Conservation (phyloP, 148 eudicot species). For the Cornus controversa region DNA sequence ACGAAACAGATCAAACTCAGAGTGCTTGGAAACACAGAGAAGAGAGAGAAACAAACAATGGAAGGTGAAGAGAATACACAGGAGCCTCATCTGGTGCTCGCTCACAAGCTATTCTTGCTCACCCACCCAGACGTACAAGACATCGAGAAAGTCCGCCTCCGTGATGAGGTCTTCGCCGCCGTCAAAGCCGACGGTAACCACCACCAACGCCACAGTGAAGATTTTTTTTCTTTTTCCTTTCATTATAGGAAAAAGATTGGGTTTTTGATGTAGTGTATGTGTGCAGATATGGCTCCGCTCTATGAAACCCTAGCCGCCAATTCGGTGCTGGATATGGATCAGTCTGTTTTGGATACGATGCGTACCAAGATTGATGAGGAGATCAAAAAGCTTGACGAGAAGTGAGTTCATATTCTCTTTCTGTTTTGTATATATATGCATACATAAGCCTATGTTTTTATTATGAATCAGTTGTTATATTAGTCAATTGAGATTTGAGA, state of each 20-base stretch:
- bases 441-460: no score
- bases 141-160: constrained; percentile 82
- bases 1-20: not conserved
- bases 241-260: no score
- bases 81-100: constrained; percentile 70
- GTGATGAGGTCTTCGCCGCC: constrained; percentile 58
- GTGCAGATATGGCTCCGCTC: constrained; percentile 73
- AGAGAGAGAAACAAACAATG: constrained; percentile 44
- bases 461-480: no score
- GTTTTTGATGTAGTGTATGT: not conserved
- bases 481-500: no score
- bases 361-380: constrained; percentile 65
- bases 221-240: not conserved
- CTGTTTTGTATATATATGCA: not conserved
- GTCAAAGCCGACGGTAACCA: constrained; percentile 55
- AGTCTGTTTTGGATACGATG: constrained; percentile 66
- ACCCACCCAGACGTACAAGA: constrained; percentile 75
- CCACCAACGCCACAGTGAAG: not conserved
- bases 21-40: no score
- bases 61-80: constrained; percentile 68
- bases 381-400: constrained; percentile 80
- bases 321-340: constrained; percentile 64
- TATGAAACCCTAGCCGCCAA: constrained; percentile 64
- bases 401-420: constrained; percentile 40
- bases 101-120: constrained; percentile 10